Evolutionary conservation across 2,329 filamentous ascomycete species (phyloP).

Genomic region (Clonostachys rhizophaga): DNA sequence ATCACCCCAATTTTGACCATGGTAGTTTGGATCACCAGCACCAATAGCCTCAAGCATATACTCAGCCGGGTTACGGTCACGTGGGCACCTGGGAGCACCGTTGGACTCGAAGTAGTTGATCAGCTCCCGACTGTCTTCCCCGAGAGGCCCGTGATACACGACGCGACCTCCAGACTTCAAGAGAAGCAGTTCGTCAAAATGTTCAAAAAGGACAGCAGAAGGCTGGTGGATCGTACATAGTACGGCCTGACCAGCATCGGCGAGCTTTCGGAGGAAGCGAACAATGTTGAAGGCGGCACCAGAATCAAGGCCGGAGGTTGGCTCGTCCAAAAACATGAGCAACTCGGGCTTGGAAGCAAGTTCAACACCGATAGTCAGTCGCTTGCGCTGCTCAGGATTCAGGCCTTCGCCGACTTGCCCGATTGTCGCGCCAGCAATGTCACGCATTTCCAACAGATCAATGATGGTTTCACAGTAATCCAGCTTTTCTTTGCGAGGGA

Average conservation of each 20-base stretch:
- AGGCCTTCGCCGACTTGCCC: constrained; percentile 54
- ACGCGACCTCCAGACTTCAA: constrained; percentile 47
- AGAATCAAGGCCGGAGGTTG: constrained; percentile 52
- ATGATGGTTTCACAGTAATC: constrained; percentile 65
- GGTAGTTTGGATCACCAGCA: constrained; percentile 56
- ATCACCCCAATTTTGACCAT: constrained; percentile 57
- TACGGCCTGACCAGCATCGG: constrained; percentile 54
- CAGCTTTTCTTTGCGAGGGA: constrained; percentile 56
- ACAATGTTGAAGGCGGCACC: constrained; percentile 58
- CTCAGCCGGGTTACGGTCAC: constrained; percentile 47
- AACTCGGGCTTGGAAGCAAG: constrained; percentile 53
- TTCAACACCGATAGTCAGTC: constrained; percentile 52
- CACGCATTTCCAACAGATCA: constrained; percentile 64
- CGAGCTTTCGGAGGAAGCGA: constrained; percentile 55
- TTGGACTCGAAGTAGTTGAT: constrained; percentile 48
- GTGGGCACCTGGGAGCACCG: constrained; percentile 40
- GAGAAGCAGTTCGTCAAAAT: constrained; percentile 51
- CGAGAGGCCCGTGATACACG: constrained; percentile 50
- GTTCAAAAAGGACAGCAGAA: constrained; percentile 48
- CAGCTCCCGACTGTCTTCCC: constrained; percentile 38
- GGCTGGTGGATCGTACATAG: constrained; percentile 59
- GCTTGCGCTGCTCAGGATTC: constrained; percentile 54
- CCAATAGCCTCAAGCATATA: constrained; percentile 55
- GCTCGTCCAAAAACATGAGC: constrained; percentile 62
- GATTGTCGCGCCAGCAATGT: constrained; percentile 61